Evolutionary conservation across 345 rosid genomes (phyloP).

Genomic region (Cardamine resedifolia): DNA sequence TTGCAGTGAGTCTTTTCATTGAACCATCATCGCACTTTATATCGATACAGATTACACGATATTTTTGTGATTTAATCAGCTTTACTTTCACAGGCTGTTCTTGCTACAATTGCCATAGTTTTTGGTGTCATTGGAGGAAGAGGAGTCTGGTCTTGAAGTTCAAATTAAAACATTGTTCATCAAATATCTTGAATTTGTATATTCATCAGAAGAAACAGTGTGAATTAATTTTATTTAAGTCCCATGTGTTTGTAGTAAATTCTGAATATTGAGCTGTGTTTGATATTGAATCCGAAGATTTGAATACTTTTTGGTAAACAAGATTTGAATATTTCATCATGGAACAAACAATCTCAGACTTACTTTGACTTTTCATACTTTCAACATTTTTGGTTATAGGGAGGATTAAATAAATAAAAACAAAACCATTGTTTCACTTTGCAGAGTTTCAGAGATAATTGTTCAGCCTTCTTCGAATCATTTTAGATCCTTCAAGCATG

Average conservation of each 20-base stretch:
- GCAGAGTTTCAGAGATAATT: neutral
- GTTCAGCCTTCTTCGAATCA: no score
- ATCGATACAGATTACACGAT: neutral
- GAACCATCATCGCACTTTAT: neutral
- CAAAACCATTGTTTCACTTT: neutral
- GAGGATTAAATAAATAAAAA: neutral
- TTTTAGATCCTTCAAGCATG: neutral
- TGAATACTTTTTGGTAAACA: no score
- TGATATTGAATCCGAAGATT: neutral
- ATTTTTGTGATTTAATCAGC: neutral
- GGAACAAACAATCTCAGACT: neutral
- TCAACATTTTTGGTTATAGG: no score
- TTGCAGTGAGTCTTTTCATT: conserved; percentile 59
- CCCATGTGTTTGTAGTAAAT: neutral
- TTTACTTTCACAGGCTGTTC: conserved; percentile 19
- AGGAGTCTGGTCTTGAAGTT: conserved; percentile 27
- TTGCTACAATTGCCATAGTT: conserved; percentile 31
- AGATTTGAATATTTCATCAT: neutral
- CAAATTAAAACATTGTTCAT: neutral
- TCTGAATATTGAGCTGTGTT: neutral
- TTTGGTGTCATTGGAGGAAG: conserved; percentile 18
- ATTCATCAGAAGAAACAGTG: neutral
- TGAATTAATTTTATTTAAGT: neutral
- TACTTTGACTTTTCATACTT: no score
- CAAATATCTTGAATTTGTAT: neutral